Evolutionary conservation across 1,284 basidiomycete genomes (phyloP).

Genomic region (Inonotus hispidus): DNA sequence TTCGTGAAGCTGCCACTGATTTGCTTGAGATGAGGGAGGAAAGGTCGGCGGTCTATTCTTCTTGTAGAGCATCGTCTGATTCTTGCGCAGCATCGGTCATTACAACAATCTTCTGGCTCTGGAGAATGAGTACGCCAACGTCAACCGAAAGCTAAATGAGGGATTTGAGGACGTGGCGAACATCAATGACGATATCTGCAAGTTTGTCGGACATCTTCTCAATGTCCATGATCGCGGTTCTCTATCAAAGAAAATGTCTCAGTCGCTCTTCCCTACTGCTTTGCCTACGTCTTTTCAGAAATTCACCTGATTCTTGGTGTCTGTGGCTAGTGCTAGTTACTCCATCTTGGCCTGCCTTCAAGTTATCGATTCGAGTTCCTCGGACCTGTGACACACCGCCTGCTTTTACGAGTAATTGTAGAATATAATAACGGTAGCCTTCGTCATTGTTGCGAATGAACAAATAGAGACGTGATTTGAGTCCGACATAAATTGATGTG

Average conservation of each 20-base stretch:
- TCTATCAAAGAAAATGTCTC: conserved; percentile 34
- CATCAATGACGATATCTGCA: conserved; percentile 27
- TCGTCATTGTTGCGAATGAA: no score
- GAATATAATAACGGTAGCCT: not conserved
- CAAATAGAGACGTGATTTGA: no score
- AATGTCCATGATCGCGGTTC: conserved; percentile 33
- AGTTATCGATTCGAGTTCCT: not conserved
- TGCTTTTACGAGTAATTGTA: not conserved
- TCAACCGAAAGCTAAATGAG: conserved; percentile 28
- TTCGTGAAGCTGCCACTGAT: conserved; percentile 37
- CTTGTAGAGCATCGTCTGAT: not conserved
- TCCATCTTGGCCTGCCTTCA: not conserved
- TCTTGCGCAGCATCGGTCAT: conserved; percentile 31
- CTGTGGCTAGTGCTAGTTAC: not conserved
- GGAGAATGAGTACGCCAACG: conserved; percentile 37
- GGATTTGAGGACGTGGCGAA: conserved; percentile 33
- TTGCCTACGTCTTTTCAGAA: conserved; percentile 18
- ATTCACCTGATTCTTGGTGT: not conserved
- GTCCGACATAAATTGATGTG: not conserved
- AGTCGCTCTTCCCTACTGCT: conserved; percentile 26
- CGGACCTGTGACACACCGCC: not conserved
- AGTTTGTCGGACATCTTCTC: conserved; percentile 28
- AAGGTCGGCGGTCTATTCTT: conserved; percentile 29
- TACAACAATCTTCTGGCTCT: conserved; percentile 38
- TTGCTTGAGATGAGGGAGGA: conserved; percentile 34